Base-by-base conservation (phyloP, 768 basidiomycete species). In the Termitomyces sp. region DNA sequence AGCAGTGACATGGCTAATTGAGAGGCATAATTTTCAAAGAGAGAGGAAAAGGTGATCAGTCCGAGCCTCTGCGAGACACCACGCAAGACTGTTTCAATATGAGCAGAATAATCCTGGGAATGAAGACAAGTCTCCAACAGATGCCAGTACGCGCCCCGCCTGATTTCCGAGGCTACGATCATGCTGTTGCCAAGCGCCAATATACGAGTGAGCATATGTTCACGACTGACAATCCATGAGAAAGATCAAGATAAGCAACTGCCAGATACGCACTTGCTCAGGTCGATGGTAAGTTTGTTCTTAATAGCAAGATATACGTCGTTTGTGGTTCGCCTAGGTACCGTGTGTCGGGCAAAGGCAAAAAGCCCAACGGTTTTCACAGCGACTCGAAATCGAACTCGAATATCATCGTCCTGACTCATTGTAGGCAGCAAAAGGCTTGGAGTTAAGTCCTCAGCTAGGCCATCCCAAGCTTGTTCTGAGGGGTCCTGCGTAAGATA, bases 81-180 rank as follows among this genome's bases (percentile, higher is more conserved):
- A 15, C 62, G 62, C 37, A 98, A 71, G 38, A 88, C 74, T 8
- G 77, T 73, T 69, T 76, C 70, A 43, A 71, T 72, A 60, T 81
- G 77, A 10, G 58, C 62, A 19, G 68, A 63, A 58, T 79, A 80
- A 51, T 50, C 63, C 56, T 65, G 66, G 54, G 64, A 65, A 58
- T 76, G 69, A 59, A 74, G 62, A 68, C 80, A 81, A 6, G 81
- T 80, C 66, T 95, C 93, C 56, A 98, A 72, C 47, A 98, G 66
- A 68, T 96, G 88, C 84, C 88, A 94, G 65, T 96, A 93, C 1
- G 93, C 80, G 3, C 85, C 88, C 15, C 91, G 83, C 26, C 95
- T 79, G 21, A 88, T 80, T 1, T 80, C 78, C 1, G 91, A 87
- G 63, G 85, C 88, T 17, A 83, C 79, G 40, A 97, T 78, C 79